Evolutionary conservation across 2,329 filamentous ascomycete genomes (phyloP).

Genomic region (Diplodia sapinea): DNA sequence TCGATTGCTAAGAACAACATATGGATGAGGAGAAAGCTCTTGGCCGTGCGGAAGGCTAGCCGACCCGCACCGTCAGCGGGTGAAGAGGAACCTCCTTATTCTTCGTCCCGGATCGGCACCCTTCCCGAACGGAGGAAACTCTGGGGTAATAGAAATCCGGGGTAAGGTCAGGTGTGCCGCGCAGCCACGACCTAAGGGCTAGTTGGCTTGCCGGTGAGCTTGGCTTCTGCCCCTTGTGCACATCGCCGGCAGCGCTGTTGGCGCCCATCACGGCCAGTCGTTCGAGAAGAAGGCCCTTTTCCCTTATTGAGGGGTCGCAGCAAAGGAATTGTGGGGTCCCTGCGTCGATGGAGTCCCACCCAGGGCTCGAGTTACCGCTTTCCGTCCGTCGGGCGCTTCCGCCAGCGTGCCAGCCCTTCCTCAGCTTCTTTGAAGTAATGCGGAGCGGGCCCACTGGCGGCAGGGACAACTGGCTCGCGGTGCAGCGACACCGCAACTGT

Average conservation of each 20-base stretch:
- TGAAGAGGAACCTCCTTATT: neutral
- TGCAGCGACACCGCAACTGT: neutral
- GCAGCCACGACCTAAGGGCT: neutral
- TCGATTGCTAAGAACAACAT: constrained; percentile 11
- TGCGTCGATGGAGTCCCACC: constrained; percentile 7
- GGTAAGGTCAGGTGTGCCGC: constrained; percentile 25
- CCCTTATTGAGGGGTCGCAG: neutral
- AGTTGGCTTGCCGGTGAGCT: constrained; percentile 6
- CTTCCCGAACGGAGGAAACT: constrained; percentile 9
- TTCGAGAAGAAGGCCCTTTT: constrained; percentile 21
- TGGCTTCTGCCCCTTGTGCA: constrained; percentile 13
- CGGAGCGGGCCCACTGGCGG: constrained; percentile 14
- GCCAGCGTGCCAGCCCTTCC: too few species aligned
- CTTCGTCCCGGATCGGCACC: neutral
- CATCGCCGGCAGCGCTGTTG: constrained; percentile 19
- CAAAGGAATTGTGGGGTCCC: constrained; percentile 23
- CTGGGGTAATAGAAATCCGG: constrained; percentile 29
- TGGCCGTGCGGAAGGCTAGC: constrained; percentile 18
- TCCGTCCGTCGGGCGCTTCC: neutral
- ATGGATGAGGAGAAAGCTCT: constrained; percentile 2
- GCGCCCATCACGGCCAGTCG: constrained; percentile 5
- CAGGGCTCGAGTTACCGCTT: neutral
- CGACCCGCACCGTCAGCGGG: constrained; percentile 2
- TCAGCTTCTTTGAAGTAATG: neutral
- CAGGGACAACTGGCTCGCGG: constrained; percentile 8